Base-by-base conservation (phyloP, 1,284 basidiomycete genomes). In the Rhizoctonia solani region DNA sequence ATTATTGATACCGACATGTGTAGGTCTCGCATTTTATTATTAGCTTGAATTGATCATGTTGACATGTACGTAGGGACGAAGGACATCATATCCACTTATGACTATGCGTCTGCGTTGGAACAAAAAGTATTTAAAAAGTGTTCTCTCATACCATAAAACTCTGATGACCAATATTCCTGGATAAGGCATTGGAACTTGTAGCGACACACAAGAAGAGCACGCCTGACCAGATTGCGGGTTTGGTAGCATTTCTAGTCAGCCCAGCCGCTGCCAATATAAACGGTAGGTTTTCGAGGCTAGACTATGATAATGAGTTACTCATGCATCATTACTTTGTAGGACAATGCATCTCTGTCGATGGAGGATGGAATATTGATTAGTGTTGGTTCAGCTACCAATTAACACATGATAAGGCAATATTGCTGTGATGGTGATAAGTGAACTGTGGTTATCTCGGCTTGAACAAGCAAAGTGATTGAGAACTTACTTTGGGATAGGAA, bases 261-360 rank as follows among this genome's bases (percentile, higher is more conserved):
- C 61, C 61, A 2, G 50, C 34, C 5, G 61, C 61, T 6, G n/a
- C 23, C 34, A 53, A 65, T 32, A 65, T 65, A 11, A 65, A 32
- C 4, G 61, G 61, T 53, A 29, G 21, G 61, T 44, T 34, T 13
- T 3, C 23, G 21, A 21, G 9, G 19, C 3, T 2, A 23, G 9
- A 14, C 29, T 2, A 25, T 19, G 4, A 23, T 29, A 9, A 21
- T 5, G 11, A 29, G n/a, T 37, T 16, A 27, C 16, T 50, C 37
- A 25, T n/a, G 39, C 5, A 41, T 41, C 16, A 11, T 19, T 16
- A 8, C 9, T 8, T 14, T 4, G 27, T 30, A 63, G 58, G 58
- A 9, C 58, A 63, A 63, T 50, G 46, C 41, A 63, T 63, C 16
- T 39, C 46, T 23, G 19, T 63, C 29, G 46, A 63, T 19, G 58